Evolutionary conservation across 768 basidiomycete genomes (phyloP).

Genomic region (Macrolepiota fuliginosa): DNA sequence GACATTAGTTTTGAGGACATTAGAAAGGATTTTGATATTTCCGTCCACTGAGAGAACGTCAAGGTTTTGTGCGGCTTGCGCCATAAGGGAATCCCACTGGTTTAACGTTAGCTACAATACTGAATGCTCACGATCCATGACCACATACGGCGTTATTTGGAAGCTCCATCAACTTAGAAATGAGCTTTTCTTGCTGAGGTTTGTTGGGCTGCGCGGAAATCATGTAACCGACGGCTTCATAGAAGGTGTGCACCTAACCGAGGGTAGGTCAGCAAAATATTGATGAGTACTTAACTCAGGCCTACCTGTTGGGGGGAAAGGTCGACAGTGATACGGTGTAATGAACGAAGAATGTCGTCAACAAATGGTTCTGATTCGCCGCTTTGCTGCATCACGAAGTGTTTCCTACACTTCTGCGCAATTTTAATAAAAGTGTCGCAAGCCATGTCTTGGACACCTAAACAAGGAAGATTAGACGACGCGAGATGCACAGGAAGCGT

Average conservation of each 20-base stretch:
- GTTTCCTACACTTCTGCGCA: constrained; percentile 95
- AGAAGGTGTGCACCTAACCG: constrained; percentile 87
- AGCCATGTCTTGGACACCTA: constrained; percentile 99
- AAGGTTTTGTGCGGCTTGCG: constrained; percentile 88
- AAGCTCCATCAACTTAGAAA: constrained; percentile 93
- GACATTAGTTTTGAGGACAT: constrained; percentile 98
- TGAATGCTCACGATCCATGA: background rate
- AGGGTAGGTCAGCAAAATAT: constrained; percentile 18
- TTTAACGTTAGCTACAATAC: background rate
- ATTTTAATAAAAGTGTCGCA: constrained; percentile 99
- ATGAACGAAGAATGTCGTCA: constrained; percentile 88
- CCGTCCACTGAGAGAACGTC: constrained; percentile 89
- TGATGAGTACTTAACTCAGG: constrained; percentile 1
- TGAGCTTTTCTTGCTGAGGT: constrained; percentile 92
- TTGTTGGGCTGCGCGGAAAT: constrained; percentile 99
- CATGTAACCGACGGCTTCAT: constrained; percentile 99
- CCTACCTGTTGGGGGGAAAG: constrained; percentile 82
- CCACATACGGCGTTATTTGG: constrained; percentile 89
- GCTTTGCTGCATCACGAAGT: constrained; percentile 98
- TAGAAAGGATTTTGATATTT: constrained; percentile 95
- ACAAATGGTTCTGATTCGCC: constrained; percentile 97
- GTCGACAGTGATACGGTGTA: constrained; percentile 94
- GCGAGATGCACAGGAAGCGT: background rate
- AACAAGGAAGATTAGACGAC: constrained; percentile 6
- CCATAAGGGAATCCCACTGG: constrained; percentile 97